phyloP scores from a whole-genome alignment of 441 rosid species.

The Corymbia citriodora region DNA sequence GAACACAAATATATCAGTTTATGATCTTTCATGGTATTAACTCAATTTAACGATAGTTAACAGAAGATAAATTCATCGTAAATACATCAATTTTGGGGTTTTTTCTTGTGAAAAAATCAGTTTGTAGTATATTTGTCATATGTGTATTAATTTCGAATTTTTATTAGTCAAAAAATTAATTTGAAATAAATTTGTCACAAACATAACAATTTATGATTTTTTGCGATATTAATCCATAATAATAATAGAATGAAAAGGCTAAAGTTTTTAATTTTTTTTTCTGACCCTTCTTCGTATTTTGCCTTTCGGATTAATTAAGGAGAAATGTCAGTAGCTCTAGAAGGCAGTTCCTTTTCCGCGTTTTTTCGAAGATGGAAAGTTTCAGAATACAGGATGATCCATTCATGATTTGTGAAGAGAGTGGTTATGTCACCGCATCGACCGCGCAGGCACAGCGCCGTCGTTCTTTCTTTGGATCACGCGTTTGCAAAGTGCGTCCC shows the following conservation, averaged over 20 bases:
- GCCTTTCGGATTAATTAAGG: not conserved
- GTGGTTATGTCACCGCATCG: not conserved
- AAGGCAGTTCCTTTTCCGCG: not conserved
- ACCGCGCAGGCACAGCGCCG: not conserved
- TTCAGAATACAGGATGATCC: not conserved
- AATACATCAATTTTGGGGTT: not conserved
- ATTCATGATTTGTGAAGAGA: not conserved
- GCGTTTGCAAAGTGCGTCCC: not conserved
- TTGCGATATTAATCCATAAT: not conserved
- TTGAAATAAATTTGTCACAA: not conserved
- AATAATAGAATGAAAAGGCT: not conserved
- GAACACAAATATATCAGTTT: rapidly evolving
- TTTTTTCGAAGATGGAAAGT: not conserved
- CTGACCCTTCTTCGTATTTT: not conserved
- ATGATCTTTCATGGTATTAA: not conserved
- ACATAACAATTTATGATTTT: rapidly evolving
- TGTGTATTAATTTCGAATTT: rapidly evolving
- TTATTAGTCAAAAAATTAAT: not conserved
- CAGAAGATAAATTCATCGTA: not conserved
- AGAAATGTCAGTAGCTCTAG: not conserved
- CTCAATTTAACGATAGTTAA: not conserved
- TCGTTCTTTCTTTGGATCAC: not conserved
- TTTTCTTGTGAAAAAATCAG: not conserved
- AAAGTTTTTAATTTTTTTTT: not conserved
- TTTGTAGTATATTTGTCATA: not conserved